phyloP scores from a whole-genome alignment of 1,284 basidiomycete genomes.

The Rhodotorula sp. region DNA sequence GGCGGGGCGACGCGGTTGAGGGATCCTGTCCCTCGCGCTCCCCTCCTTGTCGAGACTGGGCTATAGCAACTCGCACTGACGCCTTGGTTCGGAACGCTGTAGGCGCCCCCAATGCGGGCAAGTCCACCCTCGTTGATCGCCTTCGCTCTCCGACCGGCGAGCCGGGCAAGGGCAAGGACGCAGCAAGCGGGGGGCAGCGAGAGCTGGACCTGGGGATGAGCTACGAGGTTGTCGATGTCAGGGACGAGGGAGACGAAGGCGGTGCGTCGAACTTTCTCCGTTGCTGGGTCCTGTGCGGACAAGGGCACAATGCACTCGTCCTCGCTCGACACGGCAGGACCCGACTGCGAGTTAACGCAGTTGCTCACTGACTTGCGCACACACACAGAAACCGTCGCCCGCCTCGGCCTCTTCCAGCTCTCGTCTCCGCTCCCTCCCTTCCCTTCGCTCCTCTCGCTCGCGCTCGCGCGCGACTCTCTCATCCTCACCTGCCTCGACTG shows the following conservation, averaged over 20 bases:
- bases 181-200: slow-evolving; percentile 10
- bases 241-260: slow-evolving; percentile 80
- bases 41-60: not conserved
- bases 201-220: slow-evolving; percentile 72
- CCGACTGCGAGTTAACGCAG: not conserved
- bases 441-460: slow-evolving; percentile 75
- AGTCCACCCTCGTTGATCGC: slow-evolving; percentile 16
- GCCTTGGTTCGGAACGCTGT: not conserved
- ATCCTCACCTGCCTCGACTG: slow-evolving; percentile 91
- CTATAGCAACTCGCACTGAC: not conserved
- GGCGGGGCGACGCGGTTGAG: slow-evolving; percentile 1
- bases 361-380: not conserved
- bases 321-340: not conserved
- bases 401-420: slow-evolving; percentile 38
- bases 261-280: slow-evolving; percentile 58
- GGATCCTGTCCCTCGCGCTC: not conserved
- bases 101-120: slow-evolving; percentile 17
- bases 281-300: not conserved
- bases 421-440: slow-evolving; percentile 75
- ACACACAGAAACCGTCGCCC: slow-evolving; percentile 37
- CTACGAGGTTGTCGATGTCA: slow-evolving; percentile 81
- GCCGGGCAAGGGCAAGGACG: slow-evolving; percentile 11
- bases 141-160: slow-evolving; percentile 7
- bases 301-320: not conserved
- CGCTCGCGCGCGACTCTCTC: slow-evolving; percentile 79